phyloP scores from a whole-genome alignment of 805 yeast genomes.

The Ogataea sp. region DNA sequence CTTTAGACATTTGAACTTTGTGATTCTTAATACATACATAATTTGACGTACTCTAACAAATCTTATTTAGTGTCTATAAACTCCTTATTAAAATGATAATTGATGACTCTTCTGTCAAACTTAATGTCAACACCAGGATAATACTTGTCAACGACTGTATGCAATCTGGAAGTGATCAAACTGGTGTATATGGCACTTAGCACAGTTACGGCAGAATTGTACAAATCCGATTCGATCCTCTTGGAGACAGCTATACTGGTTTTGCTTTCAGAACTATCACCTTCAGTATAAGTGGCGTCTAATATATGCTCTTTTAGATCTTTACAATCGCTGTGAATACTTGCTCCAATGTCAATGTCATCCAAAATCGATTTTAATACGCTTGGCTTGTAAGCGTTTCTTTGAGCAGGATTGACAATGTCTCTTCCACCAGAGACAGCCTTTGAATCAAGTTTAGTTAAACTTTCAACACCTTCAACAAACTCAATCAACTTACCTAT shows the following conservation, averaged over 20 bases:
- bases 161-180: slow-evolving; percentile 45
- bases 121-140: slow-evolving; percentile 31
- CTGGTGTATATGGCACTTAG: slow-evolving; percentile 53
- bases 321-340: slow-evolving; percentile 46
- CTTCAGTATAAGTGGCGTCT: slow-evolving; percentile 18
- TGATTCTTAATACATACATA: background rate
- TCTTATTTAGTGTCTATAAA: too few relatives aligned
- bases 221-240: slow-evolving; percentile 43
- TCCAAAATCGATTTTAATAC: slow-evolving; percentile 49
- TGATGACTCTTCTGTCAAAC: slow-evolving; percentile 22
- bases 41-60: too few relatives aligned
- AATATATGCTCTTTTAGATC: slow-evolving; percentile 46
- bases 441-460: slow-evolving; percentile 29
- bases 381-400: slow-evolving; percentile 57
- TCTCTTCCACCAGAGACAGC: slow-evolving; percentile 14
- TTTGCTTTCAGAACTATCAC: slow-evolving; percentile 17
- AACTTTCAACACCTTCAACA: slow-evolving; percentile 52
- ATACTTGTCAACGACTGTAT: slow-evolving; percentile 43
- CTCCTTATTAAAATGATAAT: slow-evolving; percentile 22
- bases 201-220: slow-evolving; percentile 62
- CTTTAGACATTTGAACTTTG: background rate
- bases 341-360: slow-evolving; percentile 46
- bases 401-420: slow-evolving; percentile 39
- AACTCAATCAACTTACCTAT: slow-evolving; percentile 65
- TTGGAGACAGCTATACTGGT: slow-evolving; percentile 18